Evolutionary conservation across 1,284 basidiomycete species (phyloP).

Genomic region (Entoloma clypeatum): DNA sequence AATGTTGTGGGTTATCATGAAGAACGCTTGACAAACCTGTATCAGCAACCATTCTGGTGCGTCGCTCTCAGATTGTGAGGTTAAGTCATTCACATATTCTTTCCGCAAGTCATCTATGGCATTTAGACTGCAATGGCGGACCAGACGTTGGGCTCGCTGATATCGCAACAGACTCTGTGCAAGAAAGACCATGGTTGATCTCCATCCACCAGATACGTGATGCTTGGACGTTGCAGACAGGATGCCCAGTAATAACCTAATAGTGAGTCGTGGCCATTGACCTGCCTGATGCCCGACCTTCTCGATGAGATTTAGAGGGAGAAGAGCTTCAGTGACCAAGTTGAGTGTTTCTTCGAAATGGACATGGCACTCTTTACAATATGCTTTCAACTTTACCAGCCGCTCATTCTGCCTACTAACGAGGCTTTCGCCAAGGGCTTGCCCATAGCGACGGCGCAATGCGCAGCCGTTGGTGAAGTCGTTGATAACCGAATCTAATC

Average conservation of each 20-base stretch:
- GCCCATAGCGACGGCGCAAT: background rate
- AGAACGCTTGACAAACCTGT: slow-evolving; percentile 32
- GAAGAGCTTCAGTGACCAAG: background rate
- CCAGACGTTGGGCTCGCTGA: slow-evolving; percentile 34
- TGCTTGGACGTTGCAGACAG: slow-evolving; percentile 11
- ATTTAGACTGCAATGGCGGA: slow-evolving; percentile 15
- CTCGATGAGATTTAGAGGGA: slow-evolving; percentile 5
- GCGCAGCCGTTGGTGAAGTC: background rate
- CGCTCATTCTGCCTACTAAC: background rate
- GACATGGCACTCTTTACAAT: slow-evolving; percentile 1
- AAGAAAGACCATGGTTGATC: slow-evolving; percentile 22
- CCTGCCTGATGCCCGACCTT: slow-evolving; percentile 10
- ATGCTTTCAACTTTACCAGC: background rate
- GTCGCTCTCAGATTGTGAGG: slow-evolving; percentile 17
- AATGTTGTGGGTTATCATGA: no score
- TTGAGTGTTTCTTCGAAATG: background rate
- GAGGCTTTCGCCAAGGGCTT: background rate
- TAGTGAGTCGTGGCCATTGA: slow-evolving; percentile 27
- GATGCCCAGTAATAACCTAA: slow-evolving; percentile 21
- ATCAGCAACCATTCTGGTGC: slow-evolving; percentile 44
- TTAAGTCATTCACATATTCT: slow-evolving; percentile 34
- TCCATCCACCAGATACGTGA: slow-evolving; percentile 24
- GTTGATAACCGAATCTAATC: no score
- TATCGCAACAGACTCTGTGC: slow-evolving; percentile 27
- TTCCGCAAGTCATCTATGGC: slow-evolving; percentile 29